These are phyloP conservation scores for Suillus spraguei DNA, from an alignment of 768 basidiomycete species.

Conservation along the genomic window DNA sequence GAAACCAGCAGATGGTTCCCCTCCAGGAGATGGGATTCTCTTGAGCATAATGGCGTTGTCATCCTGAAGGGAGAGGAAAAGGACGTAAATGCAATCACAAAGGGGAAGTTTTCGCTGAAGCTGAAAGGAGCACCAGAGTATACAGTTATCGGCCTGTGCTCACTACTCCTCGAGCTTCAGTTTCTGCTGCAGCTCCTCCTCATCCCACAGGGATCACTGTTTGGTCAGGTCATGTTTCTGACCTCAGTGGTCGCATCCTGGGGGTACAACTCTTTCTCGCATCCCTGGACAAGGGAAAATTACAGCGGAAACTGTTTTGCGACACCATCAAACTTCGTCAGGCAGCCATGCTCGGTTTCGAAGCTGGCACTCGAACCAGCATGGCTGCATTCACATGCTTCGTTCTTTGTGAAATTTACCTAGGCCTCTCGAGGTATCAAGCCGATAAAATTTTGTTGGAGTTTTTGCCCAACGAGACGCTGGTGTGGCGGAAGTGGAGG, in stretches of 20 bases:
- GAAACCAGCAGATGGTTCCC: conserved; percentile 18
- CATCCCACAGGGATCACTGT: conserved; percentile 33
- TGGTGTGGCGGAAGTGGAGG: conserved; percentile 29
- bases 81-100: conserved; percentile 29
- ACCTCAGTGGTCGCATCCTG: conserved; percentile 31
- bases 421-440: background rate
- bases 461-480: conserved; percentile 27
- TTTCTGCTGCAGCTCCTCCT: conserved; percentile 36
- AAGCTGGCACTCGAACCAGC: conserved; percentile 25
- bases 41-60: conserved; percentile 20
- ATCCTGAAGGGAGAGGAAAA: conserved; percentile 29
- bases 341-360: conserved; percentile 17
- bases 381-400: conserved; percentile 29
- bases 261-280: conserved; percentile 33
- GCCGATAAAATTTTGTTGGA: conserved; percentile 19
- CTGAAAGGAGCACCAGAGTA: conserved; percentile 16
- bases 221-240: conserved; percentile 37
- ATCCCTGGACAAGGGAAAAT: conserved; percentile 32
- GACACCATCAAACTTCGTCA: background rate
- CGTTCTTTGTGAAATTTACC: conserved; percentile 24
- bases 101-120: conserved; percentile 26
- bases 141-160: conserved; percentile 19
- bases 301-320: conserved; percentile 24
- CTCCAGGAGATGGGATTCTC: conserved; percentile 28
- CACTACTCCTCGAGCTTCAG: conserved; percentile 30